Conservation (phyloP, 176 grass and related monocot genomes). For the Cymbopogon citratus region DNA sequence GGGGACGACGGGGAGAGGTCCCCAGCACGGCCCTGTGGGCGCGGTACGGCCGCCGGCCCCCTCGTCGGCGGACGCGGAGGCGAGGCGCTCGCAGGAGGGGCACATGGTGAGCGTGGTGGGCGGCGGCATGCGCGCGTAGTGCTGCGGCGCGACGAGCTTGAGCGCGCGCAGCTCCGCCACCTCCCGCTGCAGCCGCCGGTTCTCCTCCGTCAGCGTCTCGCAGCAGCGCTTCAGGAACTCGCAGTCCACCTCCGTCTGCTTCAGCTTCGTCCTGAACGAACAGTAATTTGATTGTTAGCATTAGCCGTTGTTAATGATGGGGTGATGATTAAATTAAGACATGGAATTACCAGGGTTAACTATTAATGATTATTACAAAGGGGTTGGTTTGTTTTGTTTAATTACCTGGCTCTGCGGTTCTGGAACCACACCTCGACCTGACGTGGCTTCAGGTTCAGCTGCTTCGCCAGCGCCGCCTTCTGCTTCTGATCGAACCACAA, state of each 20-base stretch:
- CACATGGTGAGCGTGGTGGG: constrained; percentile 90
- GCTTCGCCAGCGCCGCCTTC: constrained; percentile 77
- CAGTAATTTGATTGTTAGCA: not conserved
- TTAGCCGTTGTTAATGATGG: not conserved
- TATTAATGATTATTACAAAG: not conserved
- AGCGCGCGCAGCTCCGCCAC: constrained; percentile 77
- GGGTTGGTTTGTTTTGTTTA: not conserved
- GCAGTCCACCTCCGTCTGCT: constrained; percentile 94
- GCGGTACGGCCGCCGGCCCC: not conserved
- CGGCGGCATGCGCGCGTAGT: constrained; percentile 60
- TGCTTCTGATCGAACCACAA: constrained; percentile 41
- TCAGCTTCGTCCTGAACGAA: constrained; percentile 63
- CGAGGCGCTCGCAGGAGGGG: constrained; percentile 75
- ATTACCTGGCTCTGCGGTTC: constrained; percentile 82
- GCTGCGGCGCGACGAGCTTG: constrained; percentile 59
- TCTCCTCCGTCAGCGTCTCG: constrained; percentile 71
- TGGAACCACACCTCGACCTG: constrained; percentile 99
- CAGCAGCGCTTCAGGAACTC: constrained; percentile 79
- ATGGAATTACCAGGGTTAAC: not conserved
- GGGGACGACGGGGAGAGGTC: constrained; percentile 27
- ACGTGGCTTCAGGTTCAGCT: constrained; percentile 68
- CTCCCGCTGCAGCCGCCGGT: constrained; percentile 71
- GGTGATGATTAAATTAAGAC: not conserved
- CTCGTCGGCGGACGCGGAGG: not conserved
- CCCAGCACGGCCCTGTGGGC: constrained; percentile 33